phyloP scores from a whole-genome alignment of 352 stramenopile species.

The Aphanomyces stellatus region DNA sequence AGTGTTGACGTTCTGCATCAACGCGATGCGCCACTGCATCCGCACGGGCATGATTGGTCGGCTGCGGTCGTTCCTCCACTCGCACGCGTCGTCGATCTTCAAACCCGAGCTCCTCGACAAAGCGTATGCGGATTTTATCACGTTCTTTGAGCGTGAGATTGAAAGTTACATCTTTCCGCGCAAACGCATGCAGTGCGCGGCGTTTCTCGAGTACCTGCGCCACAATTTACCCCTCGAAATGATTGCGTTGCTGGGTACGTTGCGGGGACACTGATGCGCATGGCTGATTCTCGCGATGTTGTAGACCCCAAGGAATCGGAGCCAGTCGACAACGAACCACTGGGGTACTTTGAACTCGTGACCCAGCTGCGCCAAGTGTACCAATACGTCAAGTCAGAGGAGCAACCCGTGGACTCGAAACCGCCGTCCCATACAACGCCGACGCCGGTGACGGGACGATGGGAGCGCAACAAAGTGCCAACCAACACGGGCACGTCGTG shows the following conservation, averaged over 20 bases:
- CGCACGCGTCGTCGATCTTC: slow-evolving; percentile 18
- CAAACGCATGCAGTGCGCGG: slow-evolving; percentile 19
- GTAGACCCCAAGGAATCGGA: neutral
- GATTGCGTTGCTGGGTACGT: slow-evolving; percentile 3
- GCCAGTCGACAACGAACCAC: neutral
- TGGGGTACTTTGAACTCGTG: slow-evolving; percentile 18
- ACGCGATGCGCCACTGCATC: slow-evolving; percentile 11
- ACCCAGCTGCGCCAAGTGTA: slow-evolving; percentile 16
- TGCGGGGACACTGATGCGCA: neutral
- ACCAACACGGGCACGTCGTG: slow-evolving; percentile 1
- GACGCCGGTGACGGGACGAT: slow-evolving; percentile 9
- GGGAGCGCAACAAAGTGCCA: neutral
- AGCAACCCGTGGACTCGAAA: slow-evolving; percentile 5
- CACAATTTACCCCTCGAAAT: slow-evolving; percentile 10
- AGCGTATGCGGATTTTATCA: slow-evolving; percentile 19
- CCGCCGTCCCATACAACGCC: neutral
- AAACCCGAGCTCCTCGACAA: slow-evolving; percentile 18
- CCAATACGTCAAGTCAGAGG: slow-evolving; percentile 17
- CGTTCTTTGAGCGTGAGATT: slow-evolving; percentile 17
- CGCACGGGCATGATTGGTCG: slow-evolving; percentile 17
- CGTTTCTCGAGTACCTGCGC: slow-evolving; percentile 13
- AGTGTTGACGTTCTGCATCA: slow-evolving; percentile 18
- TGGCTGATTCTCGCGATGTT: neutral
- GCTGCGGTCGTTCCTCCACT: slow-evolving; percentile 14
- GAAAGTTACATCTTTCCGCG: slow-evolving; percentile 18